These are phyloP conservation scores for Zea luxurians DNA, from an alignment of 176 grass and related monocot species.

Conservation along the genomic window DNA sequence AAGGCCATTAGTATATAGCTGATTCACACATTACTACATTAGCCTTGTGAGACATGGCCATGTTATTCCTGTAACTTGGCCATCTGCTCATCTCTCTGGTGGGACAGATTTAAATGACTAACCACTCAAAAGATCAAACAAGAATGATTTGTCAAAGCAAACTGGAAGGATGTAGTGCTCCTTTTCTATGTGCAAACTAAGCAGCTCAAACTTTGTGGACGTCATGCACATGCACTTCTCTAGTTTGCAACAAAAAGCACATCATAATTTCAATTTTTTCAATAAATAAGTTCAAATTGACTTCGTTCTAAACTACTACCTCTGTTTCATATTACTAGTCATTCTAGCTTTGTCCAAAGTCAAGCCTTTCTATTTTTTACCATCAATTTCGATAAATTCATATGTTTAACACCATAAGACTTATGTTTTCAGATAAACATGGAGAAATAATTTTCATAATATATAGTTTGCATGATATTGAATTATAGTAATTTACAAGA, in stretches of 20 bases:
- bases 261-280: conserved; percentile 3
- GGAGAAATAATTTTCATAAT: background rate
- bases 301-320: background rate
- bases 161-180: background rate
- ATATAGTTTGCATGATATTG: background rate
- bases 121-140: background rate
- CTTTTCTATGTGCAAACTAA: background rate
- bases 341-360: background rate
- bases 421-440: background rate
- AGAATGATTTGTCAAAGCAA: conserved; percentile 2
- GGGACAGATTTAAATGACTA: background rate
- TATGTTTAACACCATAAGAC: background rate
- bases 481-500: background rate
- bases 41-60: background rate
- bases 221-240: conserved; percentile 1
- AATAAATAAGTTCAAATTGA: background rate
- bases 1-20: background rate
- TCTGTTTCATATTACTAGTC: background rate
- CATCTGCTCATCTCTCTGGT: background rate
- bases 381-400: background rate
- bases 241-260: background rate
- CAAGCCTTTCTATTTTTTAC: background rate
- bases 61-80: background rate
- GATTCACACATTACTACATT: background rate
- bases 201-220: background rate